A percentile compares a stretch with the other conserved stretches of the same genome.
Evolutionary conservation across 179 eudicot species (phyloP).

Genomic region (Actinidia polygama): DNA sequence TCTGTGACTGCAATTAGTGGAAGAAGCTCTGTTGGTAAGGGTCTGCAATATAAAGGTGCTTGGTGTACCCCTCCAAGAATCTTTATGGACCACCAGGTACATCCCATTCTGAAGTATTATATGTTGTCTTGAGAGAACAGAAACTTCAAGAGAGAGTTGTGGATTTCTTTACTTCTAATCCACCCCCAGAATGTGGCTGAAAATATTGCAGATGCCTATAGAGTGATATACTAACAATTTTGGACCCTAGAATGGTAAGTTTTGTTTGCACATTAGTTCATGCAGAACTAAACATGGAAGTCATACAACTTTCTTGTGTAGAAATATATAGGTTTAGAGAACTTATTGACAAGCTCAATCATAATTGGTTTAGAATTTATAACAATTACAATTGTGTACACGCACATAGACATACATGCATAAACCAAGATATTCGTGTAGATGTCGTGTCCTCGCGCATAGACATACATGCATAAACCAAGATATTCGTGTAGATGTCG

Average conservation of each 20-base stretch:
- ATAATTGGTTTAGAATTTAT: not conserved
- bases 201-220: not conserved
- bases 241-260: not conserved
- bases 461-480: not conserved
- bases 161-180: not conserved
- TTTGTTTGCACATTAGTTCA: not conserved
- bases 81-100: conserved; percentile 82
- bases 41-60: conserved; percentile 83
- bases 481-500: not conserved
- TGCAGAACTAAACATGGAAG: not conserved
- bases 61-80: conserved; percentile 99
- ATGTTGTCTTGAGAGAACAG: not conserved
- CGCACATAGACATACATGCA: not conserved
- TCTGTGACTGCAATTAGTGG: conserved; percentile 89
- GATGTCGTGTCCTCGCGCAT: conserved; percentile 1
- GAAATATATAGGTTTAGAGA: not conserved
- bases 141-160: conserved; percentile 7
- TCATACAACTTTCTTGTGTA: conserved; percentile 2
- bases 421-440: not conserved
- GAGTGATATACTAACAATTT: not conserved
- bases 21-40: conserved; percentile 79
- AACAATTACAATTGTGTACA: not conserved
- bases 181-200: not conserved
- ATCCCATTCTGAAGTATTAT: not conserved
- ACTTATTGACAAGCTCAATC: not conserved